These are phyloP conservation scores for Corchorus capsularis DNA, from an alignment of 345 rosid species.

Conservation along the genomic window DNA sequence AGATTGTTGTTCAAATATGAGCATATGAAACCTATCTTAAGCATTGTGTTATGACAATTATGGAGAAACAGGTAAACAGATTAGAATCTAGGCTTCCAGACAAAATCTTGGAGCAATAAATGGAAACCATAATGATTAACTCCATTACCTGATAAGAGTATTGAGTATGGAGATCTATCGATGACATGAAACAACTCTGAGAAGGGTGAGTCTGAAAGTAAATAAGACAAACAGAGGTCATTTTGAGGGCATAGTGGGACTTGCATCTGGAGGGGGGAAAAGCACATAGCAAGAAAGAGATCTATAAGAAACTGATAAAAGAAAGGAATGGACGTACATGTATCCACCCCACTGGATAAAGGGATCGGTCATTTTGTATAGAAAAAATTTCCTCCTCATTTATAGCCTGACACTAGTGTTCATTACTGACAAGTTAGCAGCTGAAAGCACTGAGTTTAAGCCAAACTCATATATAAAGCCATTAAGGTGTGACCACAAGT, in stretches of 20 bases:
- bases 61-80: neutral
- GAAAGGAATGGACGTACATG: conserved; percentile 48
- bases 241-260: conserved; percentile 1
- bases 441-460: neutral
- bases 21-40: too few species aligned
- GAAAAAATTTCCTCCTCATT: conserved; percentile 80
- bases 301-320: conserved; percentile 25
- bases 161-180: conserved; percentile 89
- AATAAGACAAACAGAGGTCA: conserved; percentile 7
- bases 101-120: neutral
- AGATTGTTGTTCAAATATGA: too few species aligned
- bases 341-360: conserved; percentile 82
- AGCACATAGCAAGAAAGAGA: conserved; percentile 2
- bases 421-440: conserved; percentile 38
- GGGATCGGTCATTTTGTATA: conserved; percentile 70
- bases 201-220: conserved; percentile 89
- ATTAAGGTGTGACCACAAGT: conserved; percentile 16
- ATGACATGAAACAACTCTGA: conserved; percentile 94
- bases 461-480: conserved; percentile 18
- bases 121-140: neutral
- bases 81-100: neutral
- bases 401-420: conserved; percentile 83
- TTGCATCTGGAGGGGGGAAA: neutral
- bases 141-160: conserved; percentile 70
- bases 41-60: too few species aligned